Conservation (phyloP, 495 filamentous ascomycete species). For the Margaritispora aquatica region DNA sequence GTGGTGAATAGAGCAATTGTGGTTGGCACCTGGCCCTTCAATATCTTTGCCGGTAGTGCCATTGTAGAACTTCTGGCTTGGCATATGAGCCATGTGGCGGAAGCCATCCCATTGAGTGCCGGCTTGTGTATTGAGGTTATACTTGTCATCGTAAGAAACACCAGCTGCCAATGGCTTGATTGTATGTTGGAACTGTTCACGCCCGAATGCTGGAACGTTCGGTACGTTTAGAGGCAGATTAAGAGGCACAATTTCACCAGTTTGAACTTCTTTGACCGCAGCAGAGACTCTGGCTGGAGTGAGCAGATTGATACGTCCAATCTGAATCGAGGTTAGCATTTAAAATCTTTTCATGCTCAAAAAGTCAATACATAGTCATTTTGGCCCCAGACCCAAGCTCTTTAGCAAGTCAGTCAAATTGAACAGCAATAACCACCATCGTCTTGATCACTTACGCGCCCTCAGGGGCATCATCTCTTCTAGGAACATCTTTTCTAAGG, state of each 20-base stretch:
- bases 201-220: slow-evolving; percentile 33
- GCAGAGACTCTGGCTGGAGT: slow-evolving; percentile 47
- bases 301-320: slow-evolving; percentile 53
- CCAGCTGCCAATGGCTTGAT: slow-evolving; percentile 37
- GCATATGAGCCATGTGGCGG: slow-evolving; percentile 56
- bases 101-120: slow-evolving; percentile 54
- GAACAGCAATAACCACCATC: slow-evolving; percentile 20
- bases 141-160: slow-evolving; percentile 56
- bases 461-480: slow-evolving; percentile 24
- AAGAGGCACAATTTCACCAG: slow-evolving; percentile 39
- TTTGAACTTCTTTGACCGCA: slow-evolving; percentile 42
- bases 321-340: too few species aligned
- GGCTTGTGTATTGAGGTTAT: slow-evolving; percentile 52
- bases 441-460: slow-evolving; percentile 15
- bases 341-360: too few species aligned
- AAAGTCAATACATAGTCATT: slow-evolving; percentile 51
- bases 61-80: slow-evolving; percentile 44
- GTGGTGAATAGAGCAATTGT: slow-evolving; percentile 41
- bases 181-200: slow-evolving; percentile 36
- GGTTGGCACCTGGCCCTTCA: slow-evolving; percentile 40
- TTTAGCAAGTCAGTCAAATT: slow-evolving; percentile 21
- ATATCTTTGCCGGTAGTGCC: slow-evolving; percentile 41
- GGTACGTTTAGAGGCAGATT: slow-evolving; percentile 52
- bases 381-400: slow-evolving; percentile 56
- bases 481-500: slow-evolving; percentile 43